These are phyloP conservation scores for Scytalidium sp. DNA, from an alignment of 2,329 filamentous ascomycete species.

Conservation along the genomic window DNA sequence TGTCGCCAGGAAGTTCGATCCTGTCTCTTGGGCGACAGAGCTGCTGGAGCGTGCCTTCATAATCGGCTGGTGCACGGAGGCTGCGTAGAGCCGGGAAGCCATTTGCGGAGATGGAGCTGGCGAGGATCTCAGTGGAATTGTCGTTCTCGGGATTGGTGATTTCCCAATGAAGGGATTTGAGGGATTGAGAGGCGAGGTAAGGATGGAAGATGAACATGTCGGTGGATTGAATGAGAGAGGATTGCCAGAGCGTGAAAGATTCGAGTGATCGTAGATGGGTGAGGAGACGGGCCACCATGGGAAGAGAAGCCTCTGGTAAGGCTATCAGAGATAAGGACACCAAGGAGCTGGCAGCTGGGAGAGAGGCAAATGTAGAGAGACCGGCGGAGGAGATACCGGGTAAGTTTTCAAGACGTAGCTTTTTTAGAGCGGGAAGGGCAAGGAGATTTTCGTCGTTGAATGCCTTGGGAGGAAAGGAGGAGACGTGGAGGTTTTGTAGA, in stretches of 20 bases:
- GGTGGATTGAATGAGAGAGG: slow-evolving; percentile 51
- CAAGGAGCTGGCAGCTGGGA: slow-evolving; percentile 42
- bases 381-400: slow-evolving; percentile 54
- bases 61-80: slow-evolving; percentile 65
- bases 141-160: slow-evolving; percentile 35
- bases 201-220: slow-evolving; percentile 55
- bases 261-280: slow-evolving; percentile 49
- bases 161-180: slow-evolving; percentile 61
- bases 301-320: slow-evolving; percentile 52
- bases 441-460: slow-evolving; percentile 57
- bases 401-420: slow-evolving; percentile 53
- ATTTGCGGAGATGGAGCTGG: slow-evolving; percentile 55
- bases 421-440: slow-evolving; percentile 49
- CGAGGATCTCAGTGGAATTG: slow-evolving; percentile 60
- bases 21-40: slow-evolving; percentile 51
- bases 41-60: slow-evolving; percentile 65
- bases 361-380: slow-evolving; percentile 54
- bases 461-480: slow-evolving; percentile 50
- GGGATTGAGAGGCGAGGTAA: slow-evolving; percentile 54
- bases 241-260: slow-evolving; percentile 55
- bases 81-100: slow-evolving; percentile 61
- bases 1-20: slow-evolving; percentile 24
- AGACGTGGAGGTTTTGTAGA: slow-evolving; percentile 58
- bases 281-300: slow-evolving; percentile 55
- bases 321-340: slow-evolving; percentile 52